A percentile compares a stretch with the other conserved stretches of the same genome.
These are phyloP conservation scores for barley (Hordeum vulgare) DNA, from an alignment of 176 grass and related monocot genomes.

Conservation along the genomic window DNA sequence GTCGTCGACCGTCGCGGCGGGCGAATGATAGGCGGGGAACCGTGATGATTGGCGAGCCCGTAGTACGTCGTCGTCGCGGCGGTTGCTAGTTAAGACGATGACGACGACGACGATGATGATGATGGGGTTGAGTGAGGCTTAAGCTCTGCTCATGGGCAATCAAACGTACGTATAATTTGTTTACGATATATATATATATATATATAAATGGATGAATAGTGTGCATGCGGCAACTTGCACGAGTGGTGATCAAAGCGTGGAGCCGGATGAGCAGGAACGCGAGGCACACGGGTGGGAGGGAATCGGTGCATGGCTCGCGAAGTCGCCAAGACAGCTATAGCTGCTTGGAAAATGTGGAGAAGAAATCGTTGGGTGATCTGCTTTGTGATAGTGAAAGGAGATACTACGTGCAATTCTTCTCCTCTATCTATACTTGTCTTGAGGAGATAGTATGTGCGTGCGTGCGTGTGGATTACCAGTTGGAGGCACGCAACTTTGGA, in stretches of 20 bases:
- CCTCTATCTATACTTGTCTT: no score
- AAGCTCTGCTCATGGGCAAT: slow-evolving; percentile 10
- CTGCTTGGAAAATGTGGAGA: no score
- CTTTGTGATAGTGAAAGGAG: slow-evolving; percentile 6
- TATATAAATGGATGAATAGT: neutral
- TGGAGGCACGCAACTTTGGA: neutral
- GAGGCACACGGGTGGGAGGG: neutral
- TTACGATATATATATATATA: no score
- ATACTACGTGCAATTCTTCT: neutral
- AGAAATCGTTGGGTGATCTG: neutral
- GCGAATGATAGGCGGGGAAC: neutral
- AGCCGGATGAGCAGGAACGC: neutral
- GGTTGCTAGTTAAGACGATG: slow-evolving; percentile 20
- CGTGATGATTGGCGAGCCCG: neutral
- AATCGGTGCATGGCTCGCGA: neutral
- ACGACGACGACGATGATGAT: no score
- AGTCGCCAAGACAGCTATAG: neutral
- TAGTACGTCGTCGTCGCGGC: neutral
- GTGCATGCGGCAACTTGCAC: neutral
- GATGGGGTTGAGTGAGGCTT: slow-evolving; percentile 24
- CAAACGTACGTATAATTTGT: neutral
- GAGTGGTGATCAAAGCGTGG: neutral
- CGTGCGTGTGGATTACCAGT: neutral
- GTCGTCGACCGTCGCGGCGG: neutral
- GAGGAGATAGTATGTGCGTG: neutral